A percentile compares a stretch with the other conserved stretches of the same genome.
Evolutionary conservation across 1,284 basidiomycete genomes (phyloP).

Genomic region (Cutaneotrichosporon cutaneum): DNA sequence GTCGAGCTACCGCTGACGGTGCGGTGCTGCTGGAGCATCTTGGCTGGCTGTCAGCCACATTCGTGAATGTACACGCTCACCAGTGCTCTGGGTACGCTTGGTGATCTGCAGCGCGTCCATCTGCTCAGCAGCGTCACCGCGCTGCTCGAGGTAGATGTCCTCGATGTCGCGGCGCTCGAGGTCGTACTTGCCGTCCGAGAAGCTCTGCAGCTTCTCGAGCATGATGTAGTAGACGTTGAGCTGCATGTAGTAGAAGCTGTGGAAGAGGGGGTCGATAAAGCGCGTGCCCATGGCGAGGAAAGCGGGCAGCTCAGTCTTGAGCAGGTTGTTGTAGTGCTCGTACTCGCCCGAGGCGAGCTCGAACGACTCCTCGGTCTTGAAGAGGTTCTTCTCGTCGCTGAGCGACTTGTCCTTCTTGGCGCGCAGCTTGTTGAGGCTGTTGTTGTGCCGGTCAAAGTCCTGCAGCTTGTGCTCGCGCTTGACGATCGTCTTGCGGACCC

Average conservation of each 20-base stretch:
- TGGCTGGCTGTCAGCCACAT: conserved; percentile 21
- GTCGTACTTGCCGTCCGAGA: conserved; percentile 82
- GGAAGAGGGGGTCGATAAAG: conserved; percentile 95
- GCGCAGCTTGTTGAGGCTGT: conserved; percentile 87
- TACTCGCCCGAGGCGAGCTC: conserved; percentile 94
- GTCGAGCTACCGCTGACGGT: conserved; percentile 10
- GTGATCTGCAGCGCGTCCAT: conserved; percentile 75
- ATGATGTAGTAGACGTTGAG: conserved; percentile 92
- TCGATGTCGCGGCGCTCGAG: conserved; percentile 70
- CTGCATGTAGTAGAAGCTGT: conserved; percentile 99
- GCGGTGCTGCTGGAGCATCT: conserved; percentile 30
- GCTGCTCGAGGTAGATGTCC: conserved; percentile 71
- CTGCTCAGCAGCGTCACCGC: conserved; percentile 72
- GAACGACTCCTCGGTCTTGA: conserved; percentile 98
- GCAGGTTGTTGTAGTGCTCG: conserved; percentile 87
- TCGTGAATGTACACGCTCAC: conserved; percentile 55
- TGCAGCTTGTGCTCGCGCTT: conserved; percentile 97
- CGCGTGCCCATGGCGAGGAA: conserved; percentile 84
- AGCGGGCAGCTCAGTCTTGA: conserved; percentile 89
- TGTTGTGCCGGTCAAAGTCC: conserved; percentile 96
- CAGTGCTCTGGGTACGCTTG: conserved; percentile 77
- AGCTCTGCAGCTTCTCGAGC: conserved; percentile 86
- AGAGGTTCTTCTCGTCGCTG: conserved; percentile 89
- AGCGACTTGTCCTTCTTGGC: conserved; percentile 97
- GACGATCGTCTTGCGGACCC: conserved; percentile 87